Percentiles rank a stretch among this genome's conserved stretches.
phyloP scores from a whole-genome alignment of 1,284 basidiomycete genomes.

The Xerocomus amazonicus region DNA sequence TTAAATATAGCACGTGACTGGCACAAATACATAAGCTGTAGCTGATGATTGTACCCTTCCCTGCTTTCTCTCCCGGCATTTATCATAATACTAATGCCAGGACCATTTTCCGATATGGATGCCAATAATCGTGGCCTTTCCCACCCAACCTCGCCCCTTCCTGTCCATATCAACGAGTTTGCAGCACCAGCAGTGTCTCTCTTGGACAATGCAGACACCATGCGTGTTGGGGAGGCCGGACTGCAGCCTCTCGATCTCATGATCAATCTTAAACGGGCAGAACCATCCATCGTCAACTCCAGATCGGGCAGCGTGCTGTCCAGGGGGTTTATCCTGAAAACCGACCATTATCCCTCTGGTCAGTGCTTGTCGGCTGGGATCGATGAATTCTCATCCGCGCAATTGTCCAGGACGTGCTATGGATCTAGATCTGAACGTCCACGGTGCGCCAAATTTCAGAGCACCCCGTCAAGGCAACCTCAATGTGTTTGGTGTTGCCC shows the following conservation, averaged over 20 bases:
- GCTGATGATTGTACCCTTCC: neutral
- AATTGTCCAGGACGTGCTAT: conserved; percentile 68
- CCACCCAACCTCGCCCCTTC: conserved; percentile 13
- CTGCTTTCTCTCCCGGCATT: neutral
- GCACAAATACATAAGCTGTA: neutral
- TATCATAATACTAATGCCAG: neutral
- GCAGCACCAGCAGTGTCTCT: too few species aligned
- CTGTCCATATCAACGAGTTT: conserved; percentile 6
- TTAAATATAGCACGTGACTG: neutral
- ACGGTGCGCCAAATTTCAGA: conserved; percentile 96
- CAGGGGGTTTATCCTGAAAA: conserved; percentile 91
- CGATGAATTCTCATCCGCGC: conserved; percentile 4
- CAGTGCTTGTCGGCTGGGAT: conserved; percentile 6
- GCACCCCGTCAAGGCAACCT: conserved; percentile 72
- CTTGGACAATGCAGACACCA: conserved; percentile 3
- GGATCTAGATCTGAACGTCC: conserved; percentile 88
- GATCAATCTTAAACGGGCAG: conserved; percentile 57
- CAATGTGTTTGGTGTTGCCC: conserved; percentile 92
- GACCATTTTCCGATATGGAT: neutral
- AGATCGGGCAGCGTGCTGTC: conserved; percentile 85
- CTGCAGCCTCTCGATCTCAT: conserved; percentile 52
- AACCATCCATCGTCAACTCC: conserved; percentile 79
- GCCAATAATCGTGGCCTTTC: neutral
- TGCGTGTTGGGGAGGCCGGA: conserved; percentile 6
- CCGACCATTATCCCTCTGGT: conserved; percentile 89